Evolutionary conservation across 805 yeast species (phyloP), one percentile per base, ranked within the genome.

Genomic region (Komagataella phaffii): DNA sequence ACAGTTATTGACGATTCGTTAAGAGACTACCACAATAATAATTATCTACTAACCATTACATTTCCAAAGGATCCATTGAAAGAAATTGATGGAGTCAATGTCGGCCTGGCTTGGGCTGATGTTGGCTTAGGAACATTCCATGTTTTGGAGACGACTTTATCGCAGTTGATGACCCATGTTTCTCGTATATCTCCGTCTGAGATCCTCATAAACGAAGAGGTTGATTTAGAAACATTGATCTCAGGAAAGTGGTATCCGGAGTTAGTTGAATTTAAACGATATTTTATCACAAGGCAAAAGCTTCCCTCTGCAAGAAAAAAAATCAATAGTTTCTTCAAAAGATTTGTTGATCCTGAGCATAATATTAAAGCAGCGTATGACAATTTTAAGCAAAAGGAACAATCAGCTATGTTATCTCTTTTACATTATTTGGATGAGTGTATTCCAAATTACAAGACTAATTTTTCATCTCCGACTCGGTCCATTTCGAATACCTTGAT

Each of bases 51-150:
- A 21, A 76, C 87, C 3, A 72, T 91, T 12, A 74, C 77, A 6
- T 74, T 85, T 51, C 87, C 89, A 0, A 73, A 70, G 24, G 67
- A 68, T 64, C 59, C 73, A 56, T 59, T 70, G 65, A 58, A 65
- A 52, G 58, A 65, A 52, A 56, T 67, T 1, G 62, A 66, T 8
- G 73, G 75, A 18, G 54, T 66, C 48, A 69, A 69, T 21, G 72
- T 89, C 3, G 96, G 96, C 0, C 59, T 93, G 1, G 75, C 89
- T 24, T 93, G 98, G 98, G 77, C 84, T 46, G 99, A 93, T 66
- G 70, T 91, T 0, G 84, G 93, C 0, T 79, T 91, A 1, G 97
- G 98, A 0, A 81, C 80, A 19, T 77, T 88, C 47, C 80, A 72
- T 58, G 85, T 84, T 2, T 87, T 88, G 59, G 77, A 78, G 49